These are phyloP conservation scores for Penicillium paneum DNA, from an alignment of 2,329 filamentous ascomycete species.

Conservation along the genomic window DNA sequence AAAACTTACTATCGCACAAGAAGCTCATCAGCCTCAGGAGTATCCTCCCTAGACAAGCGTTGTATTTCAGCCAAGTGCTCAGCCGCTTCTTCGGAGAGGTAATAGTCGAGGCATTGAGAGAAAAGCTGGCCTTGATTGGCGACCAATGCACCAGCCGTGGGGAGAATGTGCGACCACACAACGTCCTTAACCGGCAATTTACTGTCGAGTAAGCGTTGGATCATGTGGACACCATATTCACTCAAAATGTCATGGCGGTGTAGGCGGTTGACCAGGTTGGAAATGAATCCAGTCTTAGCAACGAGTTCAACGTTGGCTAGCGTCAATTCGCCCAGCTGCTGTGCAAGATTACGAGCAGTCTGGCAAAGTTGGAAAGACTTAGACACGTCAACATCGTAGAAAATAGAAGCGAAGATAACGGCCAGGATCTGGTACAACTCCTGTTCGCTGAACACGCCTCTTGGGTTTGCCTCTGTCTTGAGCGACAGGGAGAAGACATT, in stretches of 20 bases:
- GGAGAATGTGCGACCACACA: constrained; percentile 57
- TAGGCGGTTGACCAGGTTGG: constrained; percentile 41
- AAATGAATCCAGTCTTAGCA: constrained; percentile 41
- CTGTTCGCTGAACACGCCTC: constrained; percentile 53
- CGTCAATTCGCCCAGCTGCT: constrained; percentile 50
- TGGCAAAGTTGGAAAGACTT: constrained; percentile 53
- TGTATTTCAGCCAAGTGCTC: constrained; percentile 50
- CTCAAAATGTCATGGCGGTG: constrained; percentile 45
- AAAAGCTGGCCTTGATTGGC: constrained; percentile 59
- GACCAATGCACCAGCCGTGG: constrained; percentile 56
- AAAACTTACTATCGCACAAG: constrained; percentile 51
- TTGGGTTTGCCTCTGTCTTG: constrained; percentile 51
- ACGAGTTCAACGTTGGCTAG: constrained; percentile 50
- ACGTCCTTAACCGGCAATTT: constrained; percentile 49
- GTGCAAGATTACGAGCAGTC: constrained; percentile 47
- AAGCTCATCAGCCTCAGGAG: constrained; percentile 46
- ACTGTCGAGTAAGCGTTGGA: constrained; percentile 50
- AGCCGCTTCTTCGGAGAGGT: constrained; percentile 50
- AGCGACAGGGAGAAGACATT: constrained; percentile 56
- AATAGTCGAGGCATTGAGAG: constrained; percentile 56
- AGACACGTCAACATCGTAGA: constrained; percentile 54
- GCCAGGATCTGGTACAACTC: constrained; percentile 55
- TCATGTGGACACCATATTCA: constrained; percentile 56
- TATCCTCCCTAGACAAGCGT: constrained; percentile 46
- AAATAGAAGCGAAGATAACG: constrained; percentile 52